A percentile compares a stretch with the other conserved stretches of the same genome.
phyloP scores from a whole-genome alignment of 176 grass and related monocot species.

The Paspalum vaginatum region DNA sequence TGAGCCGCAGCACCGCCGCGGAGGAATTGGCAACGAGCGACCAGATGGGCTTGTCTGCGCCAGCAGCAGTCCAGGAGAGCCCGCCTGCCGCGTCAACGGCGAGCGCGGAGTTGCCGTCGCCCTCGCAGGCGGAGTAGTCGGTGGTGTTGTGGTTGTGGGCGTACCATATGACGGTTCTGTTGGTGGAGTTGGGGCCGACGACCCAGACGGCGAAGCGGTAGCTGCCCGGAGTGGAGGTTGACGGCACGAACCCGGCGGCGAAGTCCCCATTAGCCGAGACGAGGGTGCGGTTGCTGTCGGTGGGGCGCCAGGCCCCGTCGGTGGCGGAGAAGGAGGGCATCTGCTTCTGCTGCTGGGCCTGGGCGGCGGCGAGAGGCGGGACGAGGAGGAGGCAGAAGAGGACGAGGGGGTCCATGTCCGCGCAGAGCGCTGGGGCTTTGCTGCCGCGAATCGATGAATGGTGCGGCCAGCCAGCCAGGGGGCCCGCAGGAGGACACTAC shows the following conservation, averaged over 20 bases:
- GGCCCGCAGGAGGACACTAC: too few relatives aligned
- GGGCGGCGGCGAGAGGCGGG: slow-evolving; percentile 26
- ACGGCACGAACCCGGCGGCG: slow-evolving; percentile 59
- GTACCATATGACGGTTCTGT: slow-evolving; percentile 55
- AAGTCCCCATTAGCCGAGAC: slow-evolving; percentile 40
- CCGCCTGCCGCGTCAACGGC: slow-evolving; percentile 28
- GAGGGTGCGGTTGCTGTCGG: slow-evolving; percentile 47
- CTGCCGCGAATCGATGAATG: not conserved
- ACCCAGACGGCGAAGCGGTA: slow-evolving; percentile 79
- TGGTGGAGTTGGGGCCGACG: not conserved
- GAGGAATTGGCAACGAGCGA: not conserved
- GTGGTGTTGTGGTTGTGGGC: not conserved
- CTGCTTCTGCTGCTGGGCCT: too few relatives aligned
- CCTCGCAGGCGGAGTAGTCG: not conserved
- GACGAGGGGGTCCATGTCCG: not conserved
- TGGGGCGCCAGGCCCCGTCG: slow-evolving; percentile 49
- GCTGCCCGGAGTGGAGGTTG: not conserved
- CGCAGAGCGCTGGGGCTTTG: too few relatives aligned
- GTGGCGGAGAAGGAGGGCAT: slow-evolving; percentile 35
- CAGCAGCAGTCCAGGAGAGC: slow-evolving; percentile 42
- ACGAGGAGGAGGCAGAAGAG: slow-evolving; percentile 24
- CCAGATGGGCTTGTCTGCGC: not conserved
- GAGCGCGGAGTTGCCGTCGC: slow-evolving; percentile 25
- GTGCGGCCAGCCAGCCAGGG: too few relatives aligned
- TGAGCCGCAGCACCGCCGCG: slow-evolving; percentile 12